Conservation (phyloP, 768 basidiomycete genomes). For the Pleurotus eryngii region DNA sequence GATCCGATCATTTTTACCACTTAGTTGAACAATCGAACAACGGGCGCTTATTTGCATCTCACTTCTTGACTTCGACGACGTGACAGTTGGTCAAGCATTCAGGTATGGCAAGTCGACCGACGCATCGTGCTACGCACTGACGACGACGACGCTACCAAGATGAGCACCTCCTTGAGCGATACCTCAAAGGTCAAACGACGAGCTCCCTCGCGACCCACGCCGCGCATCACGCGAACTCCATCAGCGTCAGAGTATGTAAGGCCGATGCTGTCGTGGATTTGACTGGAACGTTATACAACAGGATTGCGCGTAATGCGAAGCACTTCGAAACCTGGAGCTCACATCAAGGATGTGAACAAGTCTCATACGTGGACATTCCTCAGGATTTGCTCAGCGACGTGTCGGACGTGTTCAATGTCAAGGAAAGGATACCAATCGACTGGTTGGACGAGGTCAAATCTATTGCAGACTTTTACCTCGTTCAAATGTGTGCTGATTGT, state of each 20-base stretch:
- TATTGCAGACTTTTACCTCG: neutral
- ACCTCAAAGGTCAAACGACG: slow-evolving; percentile 10
- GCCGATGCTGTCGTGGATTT: neutral
- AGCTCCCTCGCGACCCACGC: slow-evolving; percentile 8
- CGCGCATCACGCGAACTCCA: slow-evolving; percentile 27
- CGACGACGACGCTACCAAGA: neutral
- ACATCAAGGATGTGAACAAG: slow-evolving; percentile 48
- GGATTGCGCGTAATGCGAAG: slow-evolving; percentile 46
- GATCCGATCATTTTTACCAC: neutral
- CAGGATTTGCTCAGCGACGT: slow-evolving; percentile 32
- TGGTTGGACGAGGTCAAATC: slow-evolving; percentile 40
- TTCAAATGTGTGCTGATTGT: no score
- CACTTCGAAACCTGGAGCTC: slow-evolving; percentile 51
- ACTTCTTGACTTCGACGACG: neutral
- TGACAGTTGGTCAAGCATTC: neutral
- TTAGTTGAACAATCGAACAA: neutral
- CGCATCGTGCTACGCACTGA: no score
- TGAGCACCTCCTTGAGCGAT: slow-evolving; percentile 12
- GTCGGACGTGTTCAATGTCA: slow-evolving; percentile 34
- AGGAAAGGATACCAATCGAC: slow-evolving; percentile 29
- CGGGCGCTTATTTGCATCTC: neutral
- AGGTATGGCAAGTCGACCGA: neutral
- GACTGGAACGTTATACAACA: slow-evolving; percentile 13
- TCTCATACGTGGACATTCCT: slow-evolving; percentile 43
- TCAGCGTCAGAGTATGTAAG: slow-evolving; percentile 45